Percentiles rank a stretch among this genome's conserved stretches.
phyloP scores from a whole-genome alignment of 164 flowering plant genomes.

The Umbilicus rupestris region DNA sequence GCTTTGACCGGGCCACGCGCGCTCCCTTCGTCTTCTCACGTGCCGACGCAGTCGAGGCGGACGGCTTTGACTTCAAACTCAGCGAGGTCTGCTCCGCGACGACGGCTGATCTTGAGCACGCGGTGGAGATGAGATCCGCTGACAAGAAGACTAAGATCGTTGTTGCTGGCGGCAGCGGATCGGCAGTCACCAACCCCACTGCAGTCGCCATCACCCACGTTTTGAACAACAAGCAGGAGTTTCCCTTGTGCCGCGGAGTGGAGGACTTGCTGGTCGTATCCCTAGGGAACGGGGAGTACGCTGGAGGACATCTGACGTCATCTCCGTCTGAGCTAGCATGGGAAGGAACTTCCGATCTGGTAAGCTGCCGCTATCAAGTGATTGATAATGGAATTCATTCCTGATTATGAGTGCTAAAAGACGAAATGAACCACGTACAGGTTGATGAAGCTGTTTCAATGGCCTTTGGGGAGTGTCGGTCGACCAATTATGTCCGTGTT shows the following conservation, averaged over 20 bases:
- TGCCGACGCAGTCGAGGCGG: conserved; percentile 59
- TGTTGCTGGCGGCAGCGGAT: conserved; percentile 28
- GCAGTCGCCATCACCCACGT: conserved; percentile 69
- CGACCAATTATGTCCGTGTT: conserved; percentile 43
- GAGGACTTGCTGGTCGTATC: conserved; percentile 49
- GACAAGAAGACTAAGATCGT: conserved; percentile 35
- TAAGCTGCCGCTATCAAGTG: conserved; percentile 9
- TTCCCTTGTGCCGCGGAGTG: conserved; percentile 46
- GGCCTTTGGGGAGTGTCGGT: conserved; percentile 38
- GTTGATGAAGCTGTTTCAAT: conserved; percentile 65
- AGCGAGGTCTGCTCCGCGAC: conserved; percentile 50
- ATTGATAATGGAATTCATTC: not conserved
- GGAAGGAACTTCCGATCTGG: conserved; percentile 55
- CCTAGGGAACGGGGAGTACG: conserved; percentile 45
- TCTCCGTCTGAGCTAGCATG: conserved; percentile 34
- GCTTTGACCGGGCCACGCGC: conserved; percentile 42
- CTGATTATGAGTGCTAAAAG: not conserved
- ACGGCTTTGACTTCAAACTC: conserved; percentile 53
- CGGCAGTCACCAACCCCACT: conserved; percentile 62
- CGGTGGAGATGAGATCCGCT: conserved; percentile 36
- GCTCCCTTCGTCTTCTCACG: conserved; percentile 61
- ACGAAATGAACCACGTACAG: conserved; percentile 18
- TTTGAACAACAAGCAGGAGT: conserved; percentile 58
- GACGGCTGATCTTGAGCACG: conserved; percentile 22
- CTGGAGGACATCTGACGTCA: conserved; percentile 8